Percentiles rank a stretch among this genome's conserved stretches.
Conservation (phyloP, 192 early-diverging fungal genomes). For the Mortierella alpina region DNA sequence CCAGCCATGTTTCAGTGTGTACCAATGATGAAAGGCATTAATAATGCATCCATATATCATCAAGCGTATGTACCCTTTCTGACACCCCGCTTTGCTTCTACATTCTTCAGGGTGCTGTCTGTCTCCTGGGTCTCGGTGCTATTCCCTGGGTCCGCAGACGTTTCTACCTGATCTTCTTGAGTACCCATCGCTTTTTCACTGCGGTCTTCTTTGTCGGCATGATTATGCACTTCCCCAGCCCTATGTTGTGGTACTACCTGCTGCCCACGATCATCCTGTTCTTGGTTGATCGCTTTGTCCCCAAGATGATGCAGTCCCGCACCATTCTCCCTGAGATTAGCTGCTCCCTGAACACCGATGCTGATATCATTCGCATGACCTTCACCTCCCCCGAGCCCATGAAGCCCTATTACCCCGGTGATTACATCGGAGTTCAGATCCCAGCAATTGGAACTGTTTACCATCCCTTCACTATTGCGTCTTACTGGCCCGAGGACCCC, state of each 20-base stretch:
- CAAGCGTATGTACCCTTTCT: neutral
- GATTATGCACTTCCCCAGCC: conserved; percentile 42
- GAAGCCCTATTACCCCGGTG: conserved; percentile 54
- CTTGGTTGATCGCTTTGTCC: conserved; percentile 41
- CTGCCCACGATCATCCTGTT: conserved; percentile 38
- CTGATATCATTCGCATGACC: conserved; percentile 48
- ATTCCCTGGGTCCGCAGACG: conserved; percentile 46
- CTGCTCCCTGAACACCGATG: conserved; percentile 34
- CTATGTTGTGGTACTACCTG: conserved; percentile 52
- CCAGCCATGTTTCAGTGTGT: neutral
- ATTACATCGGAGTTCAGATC: conserved; percentile 41
- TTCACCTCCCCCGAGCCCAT: conserved; percentile 37
- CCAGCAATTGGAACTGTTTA: conserved; percentile 36
- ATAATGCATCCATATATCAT: neutral
- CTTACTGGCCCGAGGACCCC: conserved; percentile 49
- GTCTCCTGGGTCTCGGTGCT: conserved; percentile 35
- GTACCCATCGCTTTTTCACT: conserved; percentile 44
- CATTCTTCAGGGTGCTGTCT: conserved; percentile 35
- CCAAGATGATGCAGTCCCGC: conserved; percentile 37
- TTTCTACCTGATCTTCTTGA: conserved; percentile 45
- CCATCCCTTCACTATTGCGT: conserved; percentile 47
- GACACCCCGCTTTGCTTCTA: neutral
- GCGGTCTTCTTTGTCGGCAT: conserved; percentile 47
- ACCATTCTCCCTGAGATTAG: conserved; percentile 25
- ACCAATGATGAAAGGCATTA: neutral